Percentiles rank a stretch among this genome's conserved stretches.
These are phyloP conservation scores for Millerozyma acaciae DNA, from an alignment of 805 yeast genomes.

Conservation along the genomic window DNA sequence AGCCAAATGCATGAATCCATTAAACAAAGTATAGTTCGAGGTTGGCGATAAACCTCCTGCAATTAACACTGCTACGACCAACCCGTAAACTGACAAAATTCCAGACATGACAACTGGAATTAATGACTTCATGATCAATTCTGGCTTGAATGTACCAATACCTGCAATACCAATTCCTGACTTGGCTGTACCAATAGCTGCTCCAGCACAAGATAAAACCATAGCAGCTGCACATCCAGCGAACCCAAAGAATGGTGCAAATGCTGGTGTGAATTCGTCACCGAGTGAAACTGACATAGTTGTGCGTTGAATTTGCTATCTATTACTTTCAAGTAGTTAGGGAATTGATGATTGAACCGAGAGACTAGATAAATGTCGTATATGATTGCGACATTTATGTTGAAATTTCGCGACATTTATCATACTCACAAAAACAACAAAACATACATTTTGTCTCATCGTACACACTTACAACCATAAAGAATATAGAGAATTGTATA, in stretches of 20 bases:
- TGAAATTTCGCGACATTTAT: constrained; percentile 1
- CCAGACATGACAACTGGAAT: constrained; percentile 99
- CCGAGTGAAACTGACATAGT: constrained; percentile 24
- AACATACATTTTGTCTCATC: no score
- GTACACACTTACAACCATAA: not conserved
- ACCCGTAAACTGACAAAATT: constrained; percentile 93
- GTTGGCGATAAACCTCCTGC: constrained; percentile 85
- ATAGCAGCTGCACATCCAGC: constrained; percentile 96
- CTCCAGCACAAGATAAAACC: constrained; percentile 92
- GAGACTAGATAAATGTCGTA: constrained; percentile 1
- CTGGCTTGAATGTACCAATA: constrained; percentile 97
- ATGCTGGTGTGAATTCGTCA: constrained; percentile 77
- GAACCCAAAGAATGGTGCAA: constrained; percentile 96
- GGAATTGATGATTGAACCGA: constrained; percentile 1
- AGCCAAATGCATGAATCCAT: constrained; percentile 97
- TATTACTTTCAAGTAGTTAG: constrained; percentile 1
- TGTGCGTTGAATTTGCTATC: not conserved
- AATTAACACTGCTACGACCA: constrained; percentile 92
- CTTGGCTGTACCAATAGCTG: constrained; percentile 97
- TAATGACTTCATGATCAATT: constrained; percentile 88
- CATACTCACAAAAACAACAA: constrained; percentile 2
- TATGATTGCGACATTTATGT: not conserved
- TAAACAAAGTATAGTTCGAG: constrained; percentile 77
- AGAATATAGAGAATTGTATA: not conserved
- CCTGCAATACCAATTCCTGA: constrained; percentile 98